These are phyloP conservation scores for Ambispora gerdemannii DNA, from an alignment of 192 early-diverging fungal genomes.

Conservation along the genomic window DNA sequence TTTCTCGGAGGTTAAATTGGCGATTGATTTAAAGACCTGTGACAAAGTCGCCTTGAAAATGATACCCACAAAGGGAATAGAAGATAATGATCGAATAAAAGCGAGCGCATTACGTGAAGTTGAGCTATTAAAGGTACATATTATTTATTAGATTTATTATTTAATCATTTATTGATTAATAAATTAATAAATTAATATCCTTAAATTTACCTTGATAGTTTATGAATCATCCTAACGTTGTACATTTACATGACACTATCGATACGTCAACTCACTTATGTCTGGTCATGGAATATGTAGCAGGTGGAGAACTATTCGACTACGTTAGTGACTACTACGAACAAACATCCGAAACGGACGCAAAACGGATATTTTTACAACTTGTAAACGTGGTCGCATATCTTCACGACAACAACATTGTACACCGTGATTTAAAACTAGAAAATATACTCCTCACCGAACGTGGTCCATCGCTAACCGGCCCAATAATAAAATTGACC, in stretches of 20 bases:
- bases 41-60: conserved; percentile 58
- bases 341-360: conserved; percentile 44
- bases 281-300: conserved; percentile 67
- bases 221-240: conserved; percentile 67
- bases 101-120: conserved; percentile 42
- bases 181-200: conserved; percentile 15
- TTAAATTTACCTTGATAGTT: conserved; percentile 39
- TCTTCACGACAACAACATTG: conserved; percentile 62
- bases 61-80: conserved; percentile 44
- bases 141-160: neutral
- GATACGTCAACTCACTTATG: conserved; percentile 62
- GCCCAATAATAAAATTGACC: conserved; percentile 55
- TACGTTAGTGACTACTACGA: conserved; percentile 52
- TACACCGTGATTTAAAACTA: conserved; percentile 63
- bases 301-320: conserved; percentile 75
- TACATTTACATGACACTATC: conserved; percentile 58
- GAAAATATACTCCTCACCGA: conserved; percentile 54
- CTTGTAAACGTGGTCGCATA: conserved; percentile 55
- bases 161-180: conserved; percentile 13
- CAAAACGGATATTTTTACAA: conserved; percentile 54
- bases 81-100: conserved; percentile 40
- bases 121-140: conserved; percentile 43
- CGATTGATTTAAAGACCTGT: conserved; percentile 44
- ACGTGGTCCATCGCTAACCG: conserved; percentile 23
- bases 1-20: conserved; percentile 62